phyloP scores from a whole-genome alignment of 306 rosid species.

The Corylus americana region DNA sequence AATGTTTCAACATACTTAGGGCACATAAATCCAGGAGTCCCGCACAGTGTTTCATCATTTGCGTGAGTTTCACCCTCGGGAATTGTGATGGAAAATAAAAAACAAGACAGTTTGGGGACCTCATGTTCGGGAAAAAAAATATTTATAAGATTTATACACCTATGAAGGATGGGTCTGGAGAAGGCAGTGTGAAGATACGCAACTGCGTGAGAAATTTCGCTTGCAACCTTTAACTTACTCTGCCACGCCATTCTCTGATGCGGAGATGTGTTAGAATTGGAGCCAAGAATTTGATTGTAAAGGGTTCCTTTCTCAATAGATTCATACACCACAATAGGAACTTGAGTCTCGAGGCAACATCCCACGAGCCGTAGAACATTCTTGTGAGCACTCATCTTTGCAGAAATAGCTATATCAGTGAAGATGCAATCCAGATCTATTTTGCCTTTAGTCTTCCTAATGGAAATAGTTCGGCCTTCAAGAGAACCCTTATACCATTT shows the following conservation, averaged over 20 bases:
- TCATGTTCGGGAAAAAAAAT: background rate
- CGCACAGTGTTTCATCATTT: too few relatives aligned
- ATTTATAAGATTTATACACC: too few relatives aligned
- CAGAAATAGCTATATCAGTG: background rate
- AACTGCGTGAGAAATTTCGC: too few relatives aligned
- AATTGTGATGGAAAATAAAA: constrained; percentile 14
- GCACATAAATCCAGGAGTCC: background rate
- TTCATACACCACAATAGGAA: background rate
- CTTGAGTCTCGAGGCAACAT: background rate
- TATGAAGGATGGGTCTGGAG: too few relatives aligned
- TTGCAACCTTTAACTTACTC: too few relatives aligned
- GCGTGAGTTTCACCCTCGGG: constrained; percentile 4
- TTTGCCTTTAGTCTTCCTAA: background rate
- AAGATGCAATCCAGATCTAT: background rate
- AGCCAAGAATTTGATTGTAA: background rate
- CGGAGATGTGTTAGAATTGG: background rate
- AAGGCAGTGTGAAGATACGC: too few relatives aligned
- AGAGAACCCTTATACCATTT: background rate
- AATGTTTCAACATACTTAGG: background rate
- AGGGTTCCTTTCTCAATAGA: background rate
- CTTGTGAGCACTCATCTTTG: background rate
- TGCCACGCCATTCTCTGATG: too few relatives aligned
- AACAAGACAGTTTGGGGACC: background rate
- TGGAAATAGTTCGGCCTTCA: background rate
- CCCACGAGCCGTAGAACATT: background rate